Evolutionary conservation across 495 filamentous ascomycete genomes (phyloP).

Genomic region (Gamarada debralockiae): DNA sequence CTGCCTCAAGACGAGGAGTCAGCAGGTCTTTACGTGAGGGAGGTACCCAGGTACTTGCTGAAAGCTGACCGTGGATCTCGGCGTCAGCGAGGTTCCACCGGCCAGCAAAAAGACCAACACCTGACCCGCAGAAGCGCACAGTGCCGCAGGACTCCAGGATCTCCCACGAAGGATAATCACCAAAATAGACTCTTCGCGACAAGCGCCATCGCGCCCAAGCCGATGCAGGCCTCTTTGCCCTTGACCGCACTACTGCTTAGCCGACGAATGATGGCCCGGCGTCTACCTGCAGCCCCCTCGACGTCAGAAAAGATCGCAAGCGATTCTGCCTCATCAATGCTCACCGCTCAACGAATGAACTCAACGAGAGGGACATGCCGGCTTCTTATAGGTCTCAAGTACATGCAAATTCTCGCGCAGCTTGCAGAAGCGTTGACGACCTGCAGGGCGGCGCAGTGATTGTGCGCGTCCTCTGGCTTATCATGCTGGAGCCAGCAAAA

Average conservation of each 20-base stretch:
- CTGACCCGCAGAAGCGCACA: constrained; percentile 9
- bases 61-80: constrained; percentile 20
- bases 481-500: not conserved
- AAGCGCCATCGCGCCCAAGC: constrained; percentile 23
- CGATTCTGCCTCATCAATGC: constrained; percentile 17
- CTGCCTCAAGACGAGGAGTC: not conserved
- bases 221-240: constrained; percentile 9
- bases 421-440: constrained; percentile 16
- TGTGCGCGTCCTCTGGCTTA: constrained; percentile 3
- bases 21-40: constrained; percentile 4
- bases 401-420: constrained; percentile 9
- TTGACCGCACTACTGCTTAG: constrained; percentile 1
- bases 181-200: constrained; percentile 22
- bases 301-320: not conserved
- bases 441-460: constrained; percentile 22
- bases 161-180: not conserved
- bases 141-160: constrained; percentile 9
- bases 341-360: constrained; percentile 22
- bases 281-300: constrained; percentile 14
- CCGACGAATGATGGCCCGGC: constrained; percentile 23
- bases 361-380: not conserved
- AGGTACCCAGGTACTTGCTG: constrained; percentile 16
- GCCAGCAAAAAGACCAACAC: constrained; percentile 7
- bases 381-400: constrained; percentile 18
- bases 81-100: constrained; percentile 13